Evolutionary conservation across 306 rosid species (phyloP).

Genomic region (Dalbergia cultrata): DNA sequence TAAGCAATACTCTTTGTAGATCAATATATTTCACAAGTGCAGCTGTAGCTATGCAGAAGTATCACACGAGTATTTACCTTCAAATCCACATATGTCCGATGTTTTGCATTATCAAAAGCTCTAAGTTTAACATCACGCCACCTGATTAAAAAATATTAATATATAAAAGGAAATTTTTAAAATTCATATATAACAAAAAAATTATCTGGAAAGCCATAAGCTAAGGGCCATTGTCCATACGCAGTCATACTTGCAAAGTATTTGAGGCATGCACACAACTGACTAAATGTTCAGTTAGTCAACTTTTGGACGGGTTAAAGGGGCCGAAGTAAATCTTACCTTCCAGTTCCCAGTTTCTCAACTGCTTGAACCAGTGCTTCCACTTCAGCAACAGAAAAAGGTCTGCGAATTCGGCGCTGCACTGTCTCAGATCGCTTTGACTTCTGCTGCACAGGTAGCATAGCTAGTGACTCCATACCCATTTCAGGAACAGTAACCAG

Average conservation of each 20-base stretch:
- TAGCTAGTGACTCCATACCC: constrained; percentile 61
- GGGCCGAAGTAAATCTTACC: constrained; percentile 54
- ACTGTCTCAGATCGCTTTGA: constrained; percentile 72
- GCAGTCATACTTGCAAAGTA: background rate
- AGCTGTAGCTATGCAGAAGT: constrained; percentile 18
- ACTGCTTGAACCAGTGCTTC: constrained; percentile 96
- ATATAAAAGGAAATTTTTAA: background rate
- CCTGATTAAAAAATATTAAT: constrained; percentile 51
- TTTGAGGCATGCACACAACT: background rate
- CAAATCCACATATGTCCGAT: constrained; percentile 91
- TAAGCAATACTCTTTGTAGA: background rate
- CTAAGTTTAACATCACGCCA: constrained; percentile 95
- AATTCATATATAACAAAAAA: background rate
- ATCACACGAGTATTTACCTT: constrained; percentile 64
- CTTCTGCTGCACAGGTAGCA: constrained; percentile 66
- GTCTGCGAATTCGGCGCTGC: constrained; percentile 92
- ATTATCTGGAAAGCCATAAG: background rate
- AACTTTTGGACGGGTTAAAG: background rate
- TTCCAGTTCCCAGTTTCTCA: constrained; percentile 96
- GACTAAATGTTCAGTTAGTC: background rate
- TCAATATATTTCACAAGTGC: background rate
- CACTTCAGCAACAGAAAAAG: constrained; percentile 91
- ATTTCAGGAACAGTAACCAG: constrained; percentile 69
- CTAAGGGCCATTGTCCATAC: background rate
- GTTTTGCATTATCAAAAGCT: constrained; percentile 87